These are phyloP conservation scores for Malbranchea zuffiana DNA, from an alignment of 2,329 filamentous ascomycete species.

Conservation along the genomic window DNA sequence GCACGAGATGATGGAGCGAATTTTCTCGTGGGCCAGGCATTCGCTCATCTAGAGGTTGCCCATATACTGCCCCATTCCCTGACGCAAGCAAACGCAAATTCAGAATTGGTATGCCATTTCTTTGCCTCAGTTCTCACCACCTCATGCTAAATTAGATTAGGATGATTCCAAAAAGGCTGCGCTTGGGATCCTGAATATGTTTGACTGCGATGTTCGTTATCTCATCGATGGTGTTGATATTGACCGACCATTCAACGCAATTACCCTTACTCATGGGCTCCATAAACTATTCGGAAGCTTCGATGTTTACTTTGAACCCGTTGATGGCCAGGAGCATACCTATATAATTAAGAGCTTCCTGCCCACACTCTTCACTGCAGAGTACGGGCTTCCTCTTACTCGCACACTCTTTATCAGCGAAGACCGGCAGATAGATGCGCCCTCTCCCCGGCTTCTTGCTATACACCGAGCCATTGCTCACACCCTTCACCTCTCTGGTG, in stretches of 20 bases:
- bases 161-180: constrained; percentile 23
- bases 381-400: constrained; percentile 10
- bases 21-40: constrained; percentile 7
- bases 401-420: constrained; percentile 15
- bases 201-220: constrained; percentile 28
- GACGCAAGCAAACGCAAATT: constrained; percentile 8
- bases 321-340: constrained; percentile 15
- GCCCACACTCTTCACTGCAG: constrained; percentile 3
- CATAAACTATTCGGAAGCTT: constrained; percentile 24
- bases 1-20: constrained; percentile 17
- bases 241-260: constrained; percentile 32
- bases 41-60: constrained; percentile 14
- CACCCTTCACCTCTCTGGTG: constrained; percentile 18
- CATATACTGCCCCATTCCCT: constrained; percentile 18
- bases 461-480: constrained; percentile 19
- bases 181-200: constrained; percentile 33
- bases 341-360: constrained; percentile 22
- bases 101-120: constrained; percentile 13
- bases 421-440: constrained; percentile 23
- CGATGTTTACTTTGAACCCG: constrained; percentile 7
- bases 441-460: constrained; percentile 19
- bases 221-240: constrained; percentile 32
- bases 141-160: constrained; percentile 8
- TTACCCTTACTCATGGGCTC: constrained; percentile 23
- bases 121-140: not conserved